A percentile compares a stretch with the other conserved stretches of the same genome.
Evolutionary conservation across 768 basidiomycete genomes (phyloP).

Genomic region (Tylopilus sp.): DNA sequence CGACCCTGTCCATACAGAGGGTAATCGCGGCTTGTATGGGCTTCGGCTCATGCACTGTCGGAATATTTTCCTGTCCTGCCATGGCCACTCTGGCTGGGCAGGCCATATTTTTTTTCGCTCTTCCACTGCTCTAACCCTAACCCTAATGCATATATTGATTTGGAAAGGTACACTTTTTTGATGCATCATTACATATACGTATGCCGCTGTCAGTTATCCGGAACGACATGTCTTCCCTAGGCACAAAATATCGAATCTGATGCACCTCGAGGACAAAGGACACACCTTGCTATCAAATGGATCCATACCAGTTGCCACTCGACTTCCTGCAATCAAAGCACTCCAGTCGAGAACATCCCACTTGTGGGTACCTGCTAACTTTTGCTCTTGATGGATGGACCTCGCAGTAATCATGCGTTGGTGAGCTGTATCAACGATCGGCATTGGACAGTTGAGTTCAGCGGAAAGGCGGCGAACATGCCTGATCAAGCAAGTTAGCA

Average conservation of each 20-base stretch:
- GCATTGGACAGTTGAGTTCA: conserved; percentile 67
- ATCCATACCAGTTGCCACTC: conserved; percentile 69
- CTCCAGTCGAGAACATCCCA: conserved; percentile 80
- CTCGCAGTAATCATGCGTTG: conserved; percentile 78
- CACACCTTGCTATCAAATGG: conserved; percentile 38
- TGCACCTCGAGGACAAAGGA: not conserved
- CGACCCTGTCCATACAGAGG: conserved; percentile 67
- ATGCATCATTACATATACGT: too few relatives aligned
- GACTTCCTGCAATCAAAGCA: conserved; percentile 70
- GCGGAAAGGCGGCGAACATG: conserved; percentile 70
- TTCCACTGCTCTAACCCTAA: conserved; percentile 42
- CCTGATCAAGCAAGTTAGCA: conserved; percentile 28
- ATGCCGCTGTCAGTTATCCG: conserved; percentile 24
- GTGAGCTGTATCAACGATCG: conserved; percentile 65
- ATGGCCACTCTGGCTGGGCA: conserved; percentile 37
- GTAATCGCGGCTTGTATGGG: conserved; percentile 57
- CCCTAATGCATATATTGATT: conserved; percentile 23
- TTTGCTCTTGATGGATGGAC: conserved; percentile 55
- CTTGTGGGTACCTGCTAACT: conserved; percentile 42
- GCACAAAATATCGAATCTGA: not conserved
- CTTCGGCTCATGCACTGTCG: conserved; percentile 70
- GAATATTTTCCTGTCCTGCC: conserved; percentile 71
- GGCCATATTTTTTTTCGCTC: conserved; percentile 41
- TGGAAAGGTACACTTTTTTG: not conserved
- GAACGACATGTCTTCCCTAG: conserved; percentile 21